Base-by-base conservation (phyloP, 306 rosid genomes). In the Heteromeles arbutifolia region DNA sequence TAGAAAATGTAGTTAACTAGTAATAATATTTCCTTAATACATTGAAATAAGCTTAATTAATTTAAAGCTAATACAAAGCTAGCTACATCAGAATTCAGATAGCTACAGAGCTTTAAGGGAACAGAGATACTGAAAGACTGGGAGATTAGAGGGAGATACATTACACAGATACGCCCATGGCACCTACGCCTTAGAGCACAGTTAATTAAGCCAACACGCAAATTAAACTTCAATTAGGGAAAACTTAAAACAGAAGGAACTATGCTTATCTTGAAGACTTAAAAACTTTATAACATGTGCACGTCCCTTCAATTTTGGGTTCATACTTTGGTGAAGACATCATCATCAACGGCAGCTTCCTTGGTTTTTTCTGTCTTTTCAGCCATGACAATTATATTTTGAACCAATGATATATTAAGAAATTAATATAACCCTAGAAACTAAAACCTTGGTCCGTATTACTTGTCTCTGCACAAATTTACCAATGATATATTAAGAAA, bases 381-480 rank as follows among this genome's bases (percentile, higher is more conserved):
- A 64, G 71, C 87, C 81, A 81, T 75, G 43, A 73, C 64, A 43
- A 45, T 62, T 11, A 76, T 69, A 39, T 54, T 68, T 11, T 67
- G 72, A 21, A 69, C 72, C 8, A n/a, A n/a, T n/a, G n/a, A n/a
- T n/a, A n/a, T n/a, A n/a, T n/a, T n/a, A n/a, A n/a, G n/a, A n/a
- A n/a, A n/a, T n/a, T n/a, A n/a, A n/a, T n/a, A n/a, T n/a, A n/a
- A n/a, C n/a, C n/a, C n/a, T n/a, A n/a, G n/a, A n/a, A n/a, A n/a
- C n/a, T n/a, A n/a, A n/a, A n/a, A n/a, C n/a, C 85, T 85, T 87
- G 0, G 98, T 90, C 76, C 62, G 78, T 32, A 90, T 88, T 2
- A 96, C 98, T 83, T 80, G 81, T 5, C 85, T 88, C 99, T 95
- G 90, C 86, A 86, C 9, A 34, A 64, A 64, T 62, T 26, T 62